Conservation (phyloP, 345 rosid genomes). For the Gossypium australe region DNA sequence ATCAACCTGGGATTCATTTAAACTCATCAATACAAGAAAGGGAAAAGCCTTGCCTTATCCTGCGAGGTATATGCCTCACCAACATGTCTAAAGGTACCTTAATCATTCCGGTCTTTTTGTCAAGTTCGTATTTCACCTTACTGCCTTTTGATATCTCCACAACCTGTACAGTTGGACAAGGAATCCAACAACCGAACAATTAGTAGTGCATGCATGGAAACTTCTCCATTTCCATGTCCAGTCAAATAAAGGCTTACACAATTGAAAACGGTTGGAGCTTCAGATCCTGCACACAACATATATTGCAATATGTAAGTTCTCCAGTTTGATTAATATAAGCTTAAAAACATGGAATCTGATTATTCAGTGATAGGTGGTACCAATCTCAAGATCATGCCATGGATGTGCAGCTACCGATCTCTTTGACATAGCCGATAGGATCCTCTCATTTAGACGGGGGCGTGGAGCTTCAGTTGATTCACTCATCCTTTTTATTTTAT, state of each 20-base stretch:
- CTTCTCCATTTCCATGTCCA: too few species aligned
- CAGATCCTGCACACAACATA: conserved; percentile 59
- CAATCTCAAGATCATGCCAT: conserved; percentile 98
- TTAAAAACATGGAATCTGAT: background rate
- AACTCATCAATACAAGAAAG: background rate
- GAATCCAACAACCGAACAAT: too few species aligned
- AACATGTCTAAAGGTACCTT: conserved; percentile 39
- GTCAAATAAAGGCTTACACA: conserved; percentile 35
- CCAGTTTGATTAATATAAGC: background rate
- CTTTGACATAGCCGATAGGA: conserved; percentile 84
- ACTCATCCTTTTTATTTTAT: conserved; percentile 34
- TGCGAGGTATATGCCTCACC: background rate
- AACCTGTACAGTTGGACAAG: conserved; percentile 40
- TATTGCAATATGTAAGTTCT: background rate
- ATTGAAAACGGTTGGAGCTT: conserved; percentile 67
- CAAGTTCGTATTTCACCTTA: conserved; percentile 95
- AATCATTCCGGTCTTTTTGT: conserved; percentile 91
- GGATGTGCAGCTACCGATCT: conserved; percentile 99
- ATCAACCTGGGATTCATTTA: conserved; percentile 55
- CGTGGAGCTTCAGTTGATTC: conserved; percentile 20
- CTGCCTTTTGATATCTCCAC: conserved; percentile 97
- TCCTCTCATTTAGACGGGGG: conserved; percentile 81
- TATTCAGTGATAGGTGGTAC: conserved; percentile 27
- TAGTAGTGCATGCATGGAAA: too few species aligned
- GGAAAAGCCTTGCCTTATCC: background rate